A percentile compares a stretch with the other conserved stretches of the same genome.
These are phyloP conservation scores for Suillus subluteus DNA, from an alignment of 768 basidiomycete species.

Conservation along the genomic window DNA sequence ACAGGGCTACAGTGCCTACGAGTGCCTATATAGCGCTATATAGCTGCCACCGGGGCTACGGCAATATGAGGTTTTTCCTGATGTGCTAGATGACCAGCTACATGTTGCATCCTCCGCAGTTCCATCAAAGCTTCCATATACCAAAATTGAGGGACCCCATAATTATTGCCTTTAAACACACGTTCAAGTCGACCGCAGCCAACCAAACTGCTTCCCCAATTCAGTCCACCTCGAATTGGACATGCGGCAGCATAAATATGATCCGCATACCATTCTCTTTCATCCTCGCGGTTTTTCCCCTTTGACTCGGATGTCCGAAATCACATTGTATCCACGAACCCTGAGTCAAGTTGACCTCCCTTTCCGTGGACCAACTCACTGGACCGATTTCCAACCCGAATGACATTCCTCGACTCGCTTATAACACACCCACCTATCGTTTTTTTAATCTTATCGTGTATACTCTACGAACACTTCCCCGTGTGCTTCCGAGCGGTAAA, in stretches of 20 bases:
- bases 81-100: too few species aligned
- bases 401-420: neutral
- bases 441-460: neutral
- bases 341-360: too few species aligned
- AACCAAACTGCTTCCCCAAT: neutral
- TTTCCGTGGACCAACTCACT: too few species aligned
- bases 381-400: too few species aligned
- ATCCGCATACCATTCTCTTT: neutral
- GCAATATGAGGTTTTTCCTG: too few species aligned
- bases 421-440: neutral
- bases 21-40: too few species aligned
- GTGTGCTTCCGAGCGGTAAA: neutral
- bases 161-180: neutral
- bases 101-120: neutral
- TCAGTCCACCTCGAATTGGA: neutral
- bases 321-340: too few species aligned
- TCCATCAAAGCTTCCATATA: neutral
- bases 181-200: neutral
- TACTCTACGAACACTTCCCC: neutral
- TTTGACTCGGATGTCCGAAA: too few species aligned
- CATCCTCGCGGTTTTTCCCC: too few species aligned
- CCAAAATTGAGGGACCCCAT: neutral
- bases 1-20: too few species aligned
- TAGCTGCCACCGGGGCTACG: too few species aligned
- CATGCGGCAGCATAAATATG: neutral